A percentile compares a stretch with the other conserved stretches of the same genome.
These are phyloP conservation scores for Ceratocystis smalleyi DNA, from an alignment of 2,329 filamentous ascomycete species.

Conservation along the genomic window DNA sequence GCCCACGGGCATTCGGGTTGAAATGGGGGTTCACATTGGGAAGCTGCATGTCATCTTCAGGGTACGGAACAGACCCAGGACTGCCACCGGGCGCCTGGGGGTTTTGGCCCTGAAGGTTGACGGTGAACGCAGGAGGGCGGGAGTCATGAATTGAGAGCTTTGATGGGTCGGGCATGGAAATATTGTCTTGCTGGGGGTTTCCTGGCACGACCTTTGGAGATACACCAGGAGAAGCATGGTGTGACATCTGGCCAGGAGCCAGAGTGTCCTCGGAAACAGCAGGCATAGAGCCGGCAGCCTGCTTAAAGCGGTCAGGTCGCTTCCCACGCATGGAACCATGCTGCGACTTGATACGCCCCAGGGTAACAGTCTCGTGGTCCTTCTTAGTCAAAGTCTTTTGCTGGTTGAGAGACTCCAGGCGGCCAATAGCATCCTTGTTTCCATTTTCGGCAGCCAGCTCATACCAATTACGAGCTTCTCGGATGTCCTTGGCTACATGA, in stretches of 20 bases:
- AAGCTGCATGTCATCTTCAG: constrained; percentile 33
- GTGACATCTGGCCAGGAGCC: constrained; percentile 18
- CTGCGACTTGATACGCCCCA: constrained; percentile 72
- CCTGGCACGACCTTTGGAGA: constrained; percentile 19
- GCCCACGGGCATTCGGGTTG: constrained; percentile 34
- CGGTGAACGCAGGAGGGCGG: constrained; percentile 35
- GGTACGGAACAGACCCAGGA: constrained; percentile 38
- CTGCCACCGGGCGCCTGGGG: constrained; percentile 15
- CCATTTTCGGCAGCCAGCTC: constrained; percentile 75
- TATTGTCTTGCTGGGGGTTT: constrained; percentile 15
- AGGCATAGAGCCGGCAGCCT: constrained; percentile 29
- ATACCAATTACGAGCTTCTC: constrained; percentile 80
- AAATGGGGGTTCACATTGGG: constrained; percentile 27
- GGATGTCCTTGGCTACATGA: constrained; percentile 66
- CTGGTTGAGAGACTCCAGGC: constrained; percentile 70
- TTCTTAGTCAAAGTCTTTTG: constrained; percentile 73
- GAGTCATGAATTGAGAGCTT: constrained; percentile 21
- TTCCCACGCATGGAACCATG: constrained; percentile 53
- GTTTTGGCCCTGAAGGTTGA: constrained; percentile 31
- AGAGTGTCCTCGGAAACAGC: constrained; percentile 31
- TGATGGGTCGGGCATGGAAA: constrained; percentile 28
- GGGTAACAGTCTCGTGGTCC: constrained; percentile 83
- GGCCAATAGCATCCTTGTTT: constrained; percentile 70
- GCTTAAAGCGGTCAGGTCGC: constrained; percentile 38
- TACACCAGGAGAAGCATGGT: constrained; percentile 16